Evolutionary conservation across 106 monocot species (phyloP).

Genomic region (Platanthera zijinensis): DNA sequence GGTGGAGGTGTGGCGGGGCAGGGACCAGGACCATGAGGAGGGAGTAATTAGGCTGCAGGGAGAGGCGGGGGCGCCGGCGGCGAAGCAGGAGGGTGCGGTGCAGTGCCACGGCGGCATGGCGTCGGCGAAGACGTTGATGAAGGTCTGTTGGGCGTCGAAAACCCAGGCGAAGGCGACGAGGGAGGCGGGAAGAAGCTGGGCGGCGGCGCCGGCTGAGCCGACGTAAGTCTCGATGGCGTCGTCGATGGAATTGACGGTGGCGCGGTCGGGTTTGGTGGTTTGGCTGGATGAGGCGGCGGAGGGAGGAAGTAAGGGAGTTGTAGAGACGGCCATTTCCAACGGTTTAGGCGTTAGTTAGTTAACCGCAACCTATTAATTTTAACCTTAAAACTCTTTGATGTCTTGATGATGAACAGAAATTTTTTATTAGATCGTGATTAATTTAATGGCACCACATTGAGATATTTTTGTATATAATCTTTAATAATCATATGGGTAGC

Average conservation of each 20-base stretch:
- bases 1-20: constrained; percentile 11
- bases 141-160: constrained; percentile 25
- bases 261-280: not conserved
- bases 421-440: no score
- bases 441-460: no score
- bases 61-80: constrained; percentile 4
- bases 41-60: constrained; percentile 25
- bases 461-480: no score
- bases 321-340: no score
- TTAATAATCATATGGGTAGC: no score
- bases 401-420: no score
- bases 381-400: no score
- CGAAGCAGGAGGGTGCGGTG: constrained; percentile 4
- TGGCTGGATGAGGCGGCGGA: not conserved
- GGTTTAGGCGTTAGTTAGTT: no score
- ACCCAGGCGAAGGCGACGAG: constrained; percentile 16
- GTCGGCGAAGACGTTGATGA: constrained; percentile 70
- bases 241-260: not conserved
- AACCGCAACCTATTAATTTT: no score
- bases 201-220: not conserved
- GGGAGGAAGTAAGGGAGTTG: not conserved
- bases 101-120: constrained; percentile 53
- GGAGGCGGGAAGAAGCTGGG: constrained; percentile 12
- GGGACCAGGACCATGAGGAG: constrained; percentile 41
- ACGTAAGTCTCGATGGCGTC: not conserved